phyloP scores from a whole-genome alignment of 164 flowering plant genomes.

The Umbellularia californica region DNA sequence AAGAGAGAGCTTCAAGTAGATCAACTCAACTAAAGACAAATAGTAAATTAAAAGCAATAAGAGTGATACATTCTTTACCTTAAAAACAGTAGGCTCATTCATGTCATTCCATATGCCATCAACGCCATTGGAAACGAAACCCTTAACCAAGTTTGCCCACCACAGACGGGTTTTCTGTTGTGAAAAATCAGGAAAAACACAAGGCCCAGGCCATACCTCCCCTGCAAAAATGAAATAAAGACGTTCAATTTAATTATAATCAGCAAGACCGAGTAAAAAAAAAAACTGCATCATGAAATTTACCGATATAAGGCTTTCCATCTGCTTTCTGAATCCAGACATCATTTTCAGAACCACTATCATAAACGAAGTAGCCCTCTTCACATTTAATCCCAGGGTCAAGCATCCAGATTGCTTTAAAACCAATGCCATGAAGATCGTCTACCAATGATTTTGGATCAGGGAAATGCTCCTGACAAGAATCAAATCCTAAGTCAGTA shows the following conservation, averaged over 20 bases:
- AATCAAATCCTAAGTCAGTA: not conserved
- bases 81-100: constrained; percentile 96
- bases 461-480: constrained; percentile 58
- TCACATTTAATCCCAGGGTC: constrained; percentile 91
- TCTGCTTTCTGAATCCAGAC: constrained; percentile 72
- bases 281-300: constrained; percentile 7
- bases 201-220: constrained; percentile 95
- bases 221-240: constrained; percentile 35
- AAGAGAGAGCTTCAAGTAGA: constrained; percentile 1
- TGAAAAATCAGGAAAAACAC: constrained; percentile 94
- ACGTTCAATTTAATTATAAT: not conserved
- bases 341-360: constrained; percentile 68
- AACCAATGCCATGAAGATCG: constrained; percentile 66
- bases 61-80: constrained; percentile 34
- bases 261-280: not conserved
- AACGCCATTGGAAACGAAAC: constrained; percentile 77
- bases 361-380: constrained; percentile 78
- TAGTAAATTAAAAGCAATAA: too few relatives aligned
- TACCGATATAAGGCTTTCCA: constrained; percentile 79
- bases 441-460: constrained; percentile 68
- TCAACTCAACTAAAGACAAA: too few relatives aligned
- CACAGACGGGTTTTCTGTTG: constrained; percentile 76
- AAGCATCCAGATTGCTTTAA: constrained; percentile 98
- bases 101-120: constrained; percentile 99
- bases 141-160: constrained; percentile 90